Base-by-base conservation (phyloP, 2,329 filamentous ascomycete species). In the Pezicula neosporulosa region DNA sequence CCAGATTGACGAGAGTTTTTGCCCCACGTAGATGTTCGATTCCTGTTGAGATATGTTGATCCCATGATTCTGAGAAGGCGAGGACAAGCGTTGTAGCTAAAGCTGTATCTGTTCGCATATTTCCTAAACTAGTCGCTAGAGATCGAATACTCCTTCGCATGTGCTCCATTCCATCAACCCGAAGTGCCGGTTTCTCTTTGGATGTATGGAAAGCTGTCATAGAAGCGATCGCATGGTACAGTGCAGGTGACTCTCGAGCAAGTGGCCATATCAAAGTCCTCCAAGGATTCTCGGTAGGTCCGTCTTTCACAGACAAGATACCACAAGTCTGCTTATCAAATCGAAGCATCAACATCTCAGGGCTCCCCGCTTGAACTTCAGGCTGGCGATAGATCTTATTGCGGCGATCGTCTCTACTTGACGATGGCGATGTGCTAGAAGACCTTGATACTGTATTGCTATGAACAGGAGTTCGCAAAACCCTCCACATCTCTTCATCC, bases 31-130 rank as follows among this genome's bases (percentile, higher is more conserved):
- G 77, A 67, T 89, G 85, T 53, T 85, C 77, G 49, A 87, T 85
- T 5, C 86, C 86, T 9, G 83, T 87, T 28, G 79, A 80, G 46
- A 83, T 86, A 56, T 87, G 82, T 53, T 81, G 77, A 60, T 89
- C 85, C 84, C 86, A 89, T 0, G 83, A 84, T 60, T 89, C 85
- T 1, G 83, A 80, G 62, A 89, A 88, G 4, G 83, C 84, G 10
- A 89, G 72, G 1, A 82, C 81, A 7, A 89, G 69, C 0, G 84
- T 86, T n/a, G 86, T 89, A 4, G 85, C 86, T 39, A 89, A 75
- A 13, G 84, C 83, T 33, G 81, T 80, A 60, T 87, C 83, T 7
- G 79, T 74, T 21, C 77, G 75, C 78, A 88, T 87, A 53, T 77
- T 81, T 44, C 77, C 72, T n/a, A 88, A 76, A 18, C 81, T 78